These are phyloP conservation scores for Entophlyctis luteolus DNA, from an alignment of 192 early-diverging fungal species.

Conservation along the genomic window DNA sequence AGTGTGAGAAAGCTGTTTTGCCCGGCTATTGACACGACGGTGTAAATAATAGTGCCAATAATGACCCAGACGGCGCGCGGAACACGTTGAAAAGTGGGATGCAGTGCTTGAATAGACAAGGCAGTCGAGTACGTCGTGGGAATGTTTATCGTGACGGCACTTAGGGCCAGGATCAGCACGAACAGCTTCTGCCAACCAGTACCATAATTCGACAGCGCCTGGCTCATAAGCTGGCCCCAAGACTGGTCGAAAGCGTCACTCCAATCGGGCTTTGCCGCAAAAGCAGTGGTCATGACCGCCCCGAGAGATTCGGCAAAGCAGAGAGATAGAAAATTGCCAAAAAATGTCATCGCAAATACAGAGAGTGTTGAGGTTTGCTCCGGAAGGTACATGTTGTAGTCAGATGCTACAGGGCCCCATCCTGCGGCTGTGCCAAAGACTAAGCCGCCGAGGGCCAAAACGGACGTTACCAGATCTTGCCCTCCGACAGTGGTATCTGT, in stretches of 20 bases:
- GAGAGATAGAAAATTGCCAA: conserved; percentile 8
- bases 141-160: conserved; percentile 36
- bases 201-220: not conserved
- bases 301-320: not conserved
- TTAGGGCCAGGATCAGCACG: conserved; percentile 28
- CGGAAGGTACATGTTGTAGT: conserved; percentile 22
- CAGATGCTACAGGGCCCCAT: conserved; percentile 23
- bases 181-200: conserved; percentile 33
- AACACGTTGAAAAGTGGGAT: conserved; percentile 21
- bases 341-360: conserved; percentile 8
- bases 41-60: conserved; percentile 32
- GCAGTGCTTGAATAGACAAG: conserved; percentile 35
- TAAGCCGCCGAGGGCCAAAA: conserved; percentile 9
- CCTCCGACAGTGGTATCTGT: not conserved
- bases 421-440: conserved; percentile 24
- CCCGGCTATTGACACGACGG: conserved; percentile 27
- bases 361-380: not conserved
- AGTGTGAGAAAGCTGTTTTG: conserved; percentile 28
- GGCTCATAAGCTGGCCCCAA: not conserved
- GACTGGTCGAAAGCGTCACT: not conserved
- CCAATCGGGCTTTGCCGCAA: conserved; percentile 3
- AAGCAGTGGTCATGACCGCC: not conserved
- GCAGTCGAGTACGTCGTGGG: conserved; percentile 38
- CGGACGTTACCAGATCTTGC: conserved; percentile 11
- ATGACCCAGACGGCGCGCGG: conserved; percentile 25